phyloP scores from a whole-genome alignment of 2,329 filamentous ascomycete genomes.

The Trichoderma arundinaceum region DNA sequence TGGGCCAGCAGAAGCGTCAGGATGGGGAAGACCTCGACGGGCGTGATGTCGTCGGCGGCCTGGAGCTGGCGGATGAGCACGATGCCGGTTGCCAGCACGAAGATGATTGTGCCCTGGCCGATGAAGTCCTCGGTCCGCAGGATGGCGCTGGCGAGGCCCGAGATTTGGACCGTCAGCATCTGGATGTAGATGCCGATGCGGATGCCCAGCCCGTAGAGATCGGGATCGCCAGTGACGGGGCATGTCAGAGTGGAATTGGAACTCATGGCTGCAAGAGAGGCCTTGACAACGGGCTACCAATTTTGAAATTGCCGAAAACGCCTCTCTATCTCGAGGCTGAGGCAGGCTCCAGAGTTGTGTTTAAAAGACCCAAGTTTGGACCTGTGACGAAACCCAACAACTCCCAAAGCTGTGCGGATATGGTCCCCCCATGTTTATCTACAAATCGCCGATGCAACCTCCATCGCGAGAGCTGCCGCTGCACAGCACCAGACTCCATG shows the following conservation, averaged over 20 bases:
- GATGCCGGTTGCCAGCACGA: slow-evolving; percentile 36
- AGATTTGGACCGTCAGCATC: slow-evolving; percentile 39
- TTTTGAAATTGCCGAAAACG: no score
- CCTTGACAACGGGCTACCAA: no score
- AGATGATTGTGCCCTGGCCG: slow-evolving; percentile 37
- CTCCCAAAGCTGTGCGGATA: no score
- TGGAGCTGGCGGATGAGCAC: slow-evolving; percentile 35
- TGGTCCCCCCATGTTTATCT: no score
- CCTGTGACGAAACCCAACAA: no score
- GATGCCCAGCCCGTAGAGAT: slow-evolving; percentile 41
- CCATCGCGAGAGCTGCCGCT: background rate
- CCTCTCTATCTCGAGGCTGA: no score
- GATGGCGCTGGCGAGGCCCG: slow-evolving; percentile 33
- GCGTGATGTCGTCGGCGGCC: slow-evolving; percentile 25
- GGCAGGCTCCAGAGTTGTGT: no score
- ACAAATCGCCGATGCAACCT: no score
- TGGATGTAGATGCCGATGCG: slow-evolving; percentile 41
- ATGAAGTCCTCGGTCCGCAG: slow-evolving; percentile 36
- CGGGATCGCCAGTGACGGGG: slow-evolving; percentile 36
- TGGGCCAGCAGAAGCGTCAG: slow-evolving; percentile 37
- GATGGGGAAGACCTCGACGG: slow-evolving; percentile 38
- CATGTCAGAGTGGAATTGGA: slow-evolving; percentile 25
- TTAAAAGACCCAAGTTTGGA: no score
- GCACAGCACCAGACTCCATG: background rate
- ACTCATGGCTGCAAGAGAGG: background rate